Base-by-base conservation (phyloP, 2,329 filamentous ascomycete species). In the Onygenales sp. region DNA sequence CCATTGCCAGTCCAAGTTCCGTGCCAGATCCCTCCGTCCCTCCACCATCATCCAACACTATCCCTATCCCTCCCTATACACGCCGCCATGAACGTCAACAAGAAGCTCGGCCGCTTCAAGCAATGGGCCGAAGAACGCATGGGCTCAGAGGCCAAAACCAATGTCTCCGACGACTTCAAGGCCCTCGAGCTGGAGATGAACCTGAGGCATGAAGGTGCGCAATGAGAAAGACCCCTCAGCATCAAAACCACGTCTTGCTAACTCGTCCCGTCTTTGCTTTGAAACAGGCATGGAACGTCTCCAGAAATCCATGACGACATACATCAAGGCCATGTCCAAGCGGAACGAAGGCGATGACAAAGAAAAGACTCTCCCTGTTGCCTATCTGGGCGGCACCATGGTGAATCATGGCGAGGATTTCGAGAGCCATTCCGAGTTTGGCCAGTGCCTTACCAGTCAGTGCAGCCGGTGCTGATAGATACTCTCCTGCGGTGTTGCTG, bases 51-150 rank as follows among this genome's bases (percentile, higher is more conserved):
- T 27, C 3, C 21, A 27, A 3, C 21, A 27, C 21, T 27, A 27
- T 27, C 21, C 21, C 21, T 27, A 27, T 27, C 21, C 3, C 21
- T 27, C 21, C 21, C 38, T 14, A 44, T 27, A 13, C 10, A 44
- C 13, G 13, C 13, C 50, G 45, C 17, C 14, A 82, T 81, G 79
- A 81, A 82, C 63, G 76, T 84, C 69, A 84, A 83, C 72, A 95
- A 95, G 78, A 95, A 94, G 70, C 83, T 97, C 68, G 92, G 91
- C 74, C 86, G 92, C 66, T 85, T 95, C 77, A 94, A 92, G 77
- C 92, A 97, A 85, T 97, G 92, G 92, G 89, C 91, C 39, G 89
- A 89, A 61, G 92, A 97, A 75, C 89, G 91, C 74, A 95, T 97
- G 88, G 92, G 92, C 63, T 83, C 82, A 60, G 91, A 96, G 72